These are phyloP conservation scores for Dryadomyces quercus-mongolicae DNA, from an alignment of 2,329 filamentous ascomycete genomes.

Conservation along the genomic window DNA sequence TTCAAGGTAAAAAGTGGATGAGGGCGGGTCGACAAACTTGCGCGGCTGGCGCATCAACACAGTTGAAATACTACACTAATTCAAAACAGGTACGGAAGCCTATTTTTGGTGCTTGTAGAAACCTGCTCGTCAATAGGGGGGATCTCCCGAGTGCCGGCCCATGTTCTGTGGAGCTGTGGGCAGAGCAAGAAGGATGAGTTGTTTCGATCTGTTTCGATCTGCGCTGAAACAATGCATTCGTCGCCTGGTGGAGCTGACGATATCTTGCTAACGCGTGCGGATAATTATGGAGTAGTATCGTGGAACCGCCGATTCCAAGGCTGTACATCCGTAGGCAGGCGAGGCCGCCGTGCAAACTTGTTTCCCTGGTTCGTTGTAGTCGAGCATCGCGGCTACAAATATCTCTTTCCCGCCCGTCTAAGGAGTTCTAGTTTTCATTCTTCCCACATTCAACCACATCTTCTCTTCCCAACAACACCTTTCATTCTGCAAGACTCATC, in stretches of 20 bases:
- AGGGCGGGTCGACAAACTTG: too few species aligned
- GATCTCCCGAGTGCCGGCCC: neutral
- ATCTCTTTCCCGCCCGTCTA: neutral
- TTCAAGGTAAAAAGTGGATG: too few species aligned
- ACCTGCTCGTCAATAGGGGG: neutral
- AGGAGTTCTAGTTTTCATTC: neutral
- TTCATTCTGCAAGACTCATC: neutral
- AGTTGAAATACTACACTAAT: neutral
- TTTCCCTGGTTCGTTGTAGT: neutral
- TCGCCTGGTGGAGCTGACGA: neutral
- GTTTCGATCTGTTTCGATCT: neutral
- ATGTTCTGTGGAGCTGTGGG: neutral
- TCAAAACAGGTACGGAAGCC: neutral
- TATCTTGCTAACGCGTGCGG: too few species aligned
- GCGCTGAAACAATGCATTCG: neutral
- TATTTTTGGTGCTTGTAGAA: neutral
- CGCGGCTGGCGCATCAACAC: too few species aligned
- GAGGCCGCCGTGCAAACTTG: too few species aligned
- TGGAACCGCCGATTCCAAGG: neutral
- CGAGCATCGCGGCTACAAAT: neutral
- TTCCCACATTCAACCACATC: neutral
- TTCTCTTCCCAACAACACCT: neutral
- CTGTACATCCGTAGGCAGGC: too few species aligned
- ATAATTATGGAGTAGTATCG: too few species aligned
- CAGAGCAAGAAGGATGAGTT: neutral